phyloP scores from a whole-genome alignment of 768 basidiomycete species.

The Tylopilus subfusipes region DNA sequence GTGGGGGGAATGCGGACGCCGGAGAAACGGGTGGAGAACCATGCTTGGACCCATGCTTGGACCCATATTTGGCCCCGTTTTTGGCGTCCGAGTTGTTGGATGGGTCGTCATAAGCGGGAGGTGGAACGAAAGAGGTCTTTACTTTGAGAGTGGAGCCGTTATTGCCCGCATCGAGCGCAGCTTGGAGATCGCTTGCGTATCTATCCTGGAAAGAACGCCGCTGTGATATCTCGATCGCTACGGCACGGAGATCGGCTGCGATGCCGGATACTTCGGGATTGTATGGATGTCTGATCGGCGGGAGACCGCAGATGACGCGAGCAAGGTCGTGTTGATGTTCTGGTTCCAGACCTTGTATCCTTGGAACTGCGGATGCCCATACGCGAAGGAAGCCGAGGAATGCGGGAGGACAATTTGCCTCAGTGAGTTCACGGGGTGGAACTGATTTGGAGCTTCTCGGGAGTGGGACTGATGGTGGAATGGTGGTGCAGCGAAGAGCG shows the following conservation, averaged over 20 bases:
- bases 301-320: slow-evolving; percentile 67
- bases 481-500: slow-evolving; percentile 68
- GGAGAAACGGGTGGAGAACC: slow-evolving; percentile 16
- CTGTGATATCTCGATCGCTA: slow-evolving; percentile 86
- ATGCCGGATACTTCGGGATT: slow-evolving; percentile 51
- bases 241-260: slow-evolving; percentile 77
- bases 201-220: slow-evolving; percentile 79
- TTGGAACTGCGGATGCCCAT: slow-evolving; percentile 65
- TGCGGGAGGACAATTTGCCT: slow-evolving; percentile 62
- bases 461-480: slow-evolving; percentile 77
- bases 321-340: slow-evolving; percentile 81
- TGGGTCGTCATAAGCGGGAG: slow-evolving; percentile 56
- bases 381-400: slow-evolving; percentile 70
- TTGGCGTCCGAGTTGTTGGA: slow-evolving; percentile 18
- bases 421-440: slow-evolving; percentile 57
- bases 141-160: slow-evolving; percentile 32
- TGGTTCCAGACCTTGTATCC: slow-evolving; percentile 58
- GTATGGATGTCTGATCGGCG: slow-evolving; percentile 38
- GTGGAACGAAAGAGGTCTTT: slow-evolving; percentile 66
- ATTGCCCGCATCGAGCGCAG: slow-evolving; percentile 65
- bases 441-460: slow-evolving; percentile 51
- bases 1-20: slow-evolving; percentile 34
- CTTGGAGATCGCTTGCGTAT: slow-evolving; percentile 72
- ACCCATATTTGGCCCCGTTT: slow-evolving; percentile 1
- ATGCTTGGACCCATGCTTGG: slow-evolving; percentile 9